phyloP scores from a whole-genome alignment of 345 rosid species.

The Sonneratia caseolaris region DNA sequence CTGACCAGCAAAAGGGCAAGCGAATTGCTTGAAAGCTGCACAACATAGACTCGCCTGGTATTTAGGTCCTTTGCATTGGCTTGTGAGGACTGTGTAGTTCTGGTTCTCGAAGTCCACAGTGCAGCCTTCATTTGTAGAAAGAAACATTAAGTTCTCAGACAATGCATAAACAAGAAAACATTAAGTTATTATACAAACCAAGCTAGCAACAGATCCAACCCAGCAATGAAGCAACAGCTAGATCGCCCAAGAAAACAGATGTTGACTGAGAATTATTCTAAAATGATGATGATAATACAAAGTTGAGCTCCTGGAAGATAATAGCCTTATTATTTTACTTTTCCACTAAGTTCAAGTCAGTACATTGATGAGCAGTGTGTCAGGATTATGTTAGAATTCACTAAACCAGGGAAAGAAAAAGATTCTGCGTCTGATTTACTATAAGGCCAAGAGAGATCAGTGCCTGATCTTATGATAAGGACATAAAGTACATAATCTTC shows the following conservation, averaged over 20 bases:
- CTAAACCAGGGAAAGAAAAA: neutral
- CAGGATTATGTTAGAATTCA: neutral
- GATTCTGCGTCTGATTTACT: no score
- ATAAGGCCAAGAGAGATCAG: neutral
- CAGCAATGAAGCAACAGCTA: neutral
- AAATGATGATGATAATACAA: neutral
- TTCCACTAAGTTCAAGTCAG: neutral
- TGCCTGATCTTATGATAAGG: neutral
- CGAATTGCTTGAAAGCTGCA: slow-evolving; percentile 43
- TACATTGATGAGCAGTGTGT: neutral
- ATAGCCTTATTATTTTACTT: no score
- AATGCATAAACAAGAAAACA: neutral
- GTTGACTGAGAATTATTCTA: neutral
- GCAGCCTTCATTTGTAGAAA: slow-evolving; percentile 32
- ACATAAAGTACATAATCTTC: neutral
- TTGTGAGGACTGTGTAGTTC: slow-evolving; percentile 59
- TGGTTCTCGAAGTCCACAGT: slow-evolving; percentile 39
- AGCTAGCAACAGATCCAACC: neutral
- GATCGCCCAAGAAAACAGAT: neutral
- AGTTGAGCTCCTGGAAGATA: no score
- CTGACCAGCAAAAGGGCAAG: slow-evolving; percentile 43
- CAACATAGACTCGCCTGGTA: slow-evolving; percentile 49
- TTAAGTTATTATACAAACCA: neutral
- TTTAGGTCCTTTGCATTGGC: slow-evolving; percentile 66
- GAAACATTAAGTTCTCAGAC: neutral